Evolutionary conservation across 352 stramenopile genomes (phyloP), one percentile per base, ranked within the genome.

Genomic region (Globisporangium nagaii): DNA sequence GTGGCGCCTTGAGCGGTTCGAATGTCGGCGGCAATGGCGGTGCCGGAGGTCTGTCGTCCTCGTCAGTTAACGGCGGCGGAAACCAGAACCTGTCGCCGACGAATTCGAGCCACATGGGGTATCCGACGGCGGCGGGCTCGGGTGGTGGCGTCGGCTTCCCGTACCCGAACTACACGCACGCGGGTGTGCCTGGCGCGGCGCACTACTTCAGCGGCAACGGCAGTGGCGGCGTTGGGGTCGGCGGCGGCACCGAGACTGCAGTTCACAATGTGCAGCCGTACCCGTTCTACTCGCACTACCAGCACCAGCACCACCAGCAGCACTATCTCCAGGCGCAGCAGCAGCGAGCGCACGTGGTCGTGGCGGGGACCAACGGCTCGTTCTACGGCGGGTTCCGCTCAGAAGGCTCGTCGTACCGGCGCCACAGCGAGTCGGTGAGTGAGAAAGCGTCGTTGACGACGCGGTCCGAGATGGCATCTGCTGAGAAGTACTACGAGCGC

Each of bases 371-470:
- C 17, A 30, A 65, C 45, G 42, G 40, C 35, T 43, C 15, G 1
- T 53, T 48, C 44, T 42, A 44, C 30, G 32, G 36, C 19, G 25
- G 39, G 8, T 35, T 53, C 2, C 48, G 56, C 13, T 37, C 57
- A 4, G 63, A 62, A n/a, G 45, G 57, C 0, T 68, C 65, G n/a
- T 67, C 66, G n/a, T 70, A 85, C 31, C 71, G 83, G 1, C 66
- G 83, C 11, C 75, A 93, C 58, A 93, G 83, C 31, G 83, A 79
- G 48, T 86, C 65, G 34, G 79, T 82, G 34, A 87, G 70, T 28
- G 83, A 90, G 53, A 74, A 73, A 20, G 22, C 32, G n/a, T 20
- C 53, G 10, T 37, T 17, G 27, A 62, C 88, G 51, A 86, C 71
- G 10, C 70, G 78, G 10, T 88, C 75, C 5, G 62, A 79, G 25